These are phyloP conservation scores for Picea sitchensis DNA, from an alignment of 75 land plant species.

Conservation along the genomic window DNA sequence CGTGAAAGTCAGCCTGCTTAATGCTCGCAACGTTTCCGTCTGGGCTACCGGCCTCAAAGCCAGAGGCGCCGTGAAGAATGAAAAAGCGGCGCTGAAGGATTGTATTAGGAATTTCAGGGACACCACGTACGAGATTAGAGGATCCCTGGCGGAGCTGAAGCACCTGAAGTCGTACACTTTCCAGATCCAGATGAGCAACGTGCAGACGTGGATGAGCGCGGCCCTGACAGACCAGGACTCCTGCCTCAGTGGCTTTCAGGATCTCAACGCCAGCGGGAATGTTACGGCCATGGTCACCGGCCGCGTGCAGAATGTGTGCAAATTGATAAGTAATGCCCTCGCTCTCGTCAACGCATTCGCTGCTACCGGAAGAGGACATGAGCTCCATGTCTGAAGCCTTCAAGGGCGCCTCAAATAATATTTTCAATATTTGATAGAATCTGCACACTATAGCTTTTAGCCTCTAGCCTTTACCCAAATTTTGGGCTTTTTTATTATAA, in stretches of 20 bases:
- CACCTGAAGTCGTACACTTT: not conserved
- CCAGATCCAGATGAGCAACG: constrained; percentile 7
- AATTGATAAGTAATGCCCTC: constrained; percentile 52
- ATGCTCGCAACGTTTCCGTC: constrained; percentile 3
- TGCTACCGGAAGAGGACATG: not conserved
- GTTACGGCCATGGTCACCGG: constrained; percentile 15
- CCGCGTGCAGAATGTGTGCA: constrained; percentile 13
- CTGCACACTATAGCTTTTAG: no score
- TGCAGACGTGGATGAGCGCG: constrained; percentile 16
- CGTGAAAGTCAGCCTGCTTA: constrained; percentile 23
- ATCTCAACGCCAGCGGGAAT: not conserved
- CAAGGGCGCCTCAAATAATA: no score
- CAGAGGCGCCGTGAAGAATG: not conserved
- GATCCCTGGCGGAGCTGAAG: constrained; percentile 9
- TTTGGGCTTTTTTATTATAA: no score
- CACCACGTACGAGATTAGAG: not conserved
- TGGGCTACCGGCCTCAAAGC: not conserved
- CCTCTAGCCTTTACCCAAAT: no score
- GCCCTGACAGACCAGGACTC: constrained; percentile 2
- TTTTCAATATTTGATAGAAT: no score
- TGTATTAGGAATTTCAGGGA: not conserved
- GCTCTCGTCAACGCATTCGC: constrained; percentile 40
- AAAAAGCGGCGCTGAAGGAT: not conserved
- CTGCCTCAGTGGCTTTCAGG: constrained; percentile 1
- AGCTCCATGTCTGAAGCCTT: no score